Evolutionary conservation across 768 basidiomycete genomes (phyloP).

Genomic region (Boletales sp.): DNA sequence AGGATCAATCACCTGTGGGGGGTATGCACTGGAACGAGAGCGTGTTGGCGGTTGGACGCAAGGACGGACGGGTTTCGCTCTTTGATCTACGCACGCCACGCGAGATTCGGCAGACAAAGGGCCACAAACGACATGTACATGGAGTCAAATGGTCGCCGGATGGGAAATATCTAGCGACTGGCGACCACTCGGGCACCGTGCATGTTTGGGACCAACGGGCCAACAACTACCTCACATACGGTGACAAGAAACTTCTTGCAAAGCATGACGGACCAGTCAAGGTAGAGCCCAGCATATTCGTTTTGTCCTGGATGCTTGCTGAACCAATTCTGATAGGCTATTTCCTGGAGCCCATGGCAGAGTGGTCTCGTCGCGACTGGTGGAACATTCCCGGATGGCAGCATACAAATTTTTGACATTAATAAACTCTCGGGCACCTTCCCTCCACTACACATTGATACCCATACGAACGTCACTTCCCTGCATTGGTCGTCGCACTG

Average conservation of each 20-base stretch:
- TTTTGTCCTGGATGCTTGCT: not conserved
- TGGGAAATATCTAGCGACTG: slow-evolving; percentile 37
- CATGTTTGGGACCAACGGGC: slow-evolving; percentile 45
- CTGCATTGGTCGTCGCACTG: slow-evolving; percentile 72
- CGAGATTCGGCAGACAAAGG: slow-evolving; percentile 25
- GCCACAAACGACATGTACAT: slow-evolving; percentile 34
- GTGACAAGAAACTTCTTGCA: slow-evolving; percentile 36
- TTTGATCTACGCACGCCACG: slow-evolving; percentile 35
- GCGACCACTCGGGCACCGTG: slow-evolving; percentile 40
- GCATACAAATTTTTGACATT: slow-evolving; percentile 50
- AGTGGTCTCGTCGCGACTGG: slow-evolving; percentile 63
- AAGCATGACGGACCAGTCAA: slow-evolving; percentile 45
- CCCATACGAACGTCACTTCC: slow-evolving; percentile 54
- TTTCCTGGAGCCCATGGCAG: slow-evolving; percentile 78
- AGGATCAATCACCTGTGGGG: slow-evolving; percentile 33
- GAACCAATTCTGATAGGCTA: slow-evolving; percentile 41
- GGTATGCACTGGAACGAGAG: slow-evolving; percentile 39
- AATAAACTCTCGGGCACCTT: slow-evolving; percentile 40
- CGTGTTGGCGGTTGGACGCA: slow-evolving; percentile 37
- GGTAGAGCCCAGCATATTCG: slow-evolving; percentile 20
- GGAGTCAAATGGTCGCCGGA: slow-evolving; percentile 41
- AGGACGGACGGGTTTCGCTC: slow-evolving; percentile 36
- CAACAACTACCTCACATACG: slow-evolving; percentile 26
- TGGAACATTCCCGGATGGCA: slow-evolving; percentile 60
- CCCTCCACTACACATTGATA: slow-evolving; percentile 43